Evolutionary conservation across 1,284 basidiomycete genomes (phyloP).

Genomic region (Fistulinella cinereoalba): DNA sequence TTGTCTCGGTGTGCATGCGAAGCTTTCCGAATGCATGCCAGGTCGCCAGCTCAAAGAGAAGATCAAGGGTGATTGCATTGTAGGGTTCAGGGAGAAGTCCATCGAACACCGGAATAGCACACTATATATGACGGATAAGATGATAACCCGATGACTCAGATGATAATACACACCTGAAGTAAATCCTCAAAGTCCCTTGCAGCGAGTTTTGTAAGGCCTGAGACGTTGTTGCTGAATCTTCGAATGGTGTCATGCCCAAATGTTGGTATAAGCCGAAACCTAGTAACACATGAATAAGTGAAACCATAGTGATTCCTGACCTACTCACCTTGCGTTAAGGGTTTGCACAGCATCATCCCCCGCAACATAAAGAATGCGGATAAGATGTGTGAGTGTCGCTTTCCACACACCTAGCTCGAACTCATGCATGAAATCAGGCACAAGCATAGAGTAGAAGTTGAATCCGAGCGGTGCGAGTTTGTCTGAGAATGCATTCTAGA

Average conservation of each 20-base stretch:
- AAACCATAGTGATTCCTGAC: not conserved
- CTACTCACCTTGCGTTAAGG: slow-evolving; percentile 7
- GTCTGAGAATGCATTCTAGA: slow-evolving; percentile 18
- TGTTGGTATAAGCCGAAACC: not conserved
- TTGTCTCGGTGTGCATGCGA: slow-evolving; percentile 29
- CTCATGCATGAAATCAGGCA: slow-evolving; percentile 20
- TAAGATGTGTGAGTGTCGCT: slow-evolving; percentile 13
- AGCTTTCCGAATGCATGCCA: slow-evolving; percentile 40
- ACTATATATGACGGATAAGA: slow-evolving; percentile 18
- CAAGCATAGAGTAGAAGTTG: slow-evolving; percentile 12
- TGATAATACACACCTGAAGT: slow-evolving; percentile 27
- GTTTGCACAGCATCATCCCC: slow-evolving; percentile 1
- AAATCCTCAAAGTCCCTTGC: slow-evolving; percentile 21
- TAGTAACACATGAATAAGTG: not conserved
- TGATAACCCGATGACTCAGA: too few relatives aligned
- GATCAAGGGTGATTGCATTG: slow-evolving; percentile 20
- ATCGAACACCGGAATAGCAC: slow-evolving; percentile 36
- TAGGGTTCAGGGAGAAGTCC: slow-evolving; percentile 29
- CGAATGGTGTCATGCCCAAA: slow-evolving; percentile 5
- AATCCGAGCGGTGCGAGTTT: slow-evolving; percentile 3
- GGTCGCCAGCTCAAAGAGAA: slow-evolving; percentile 12
- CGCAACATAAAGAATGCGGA: slow-evolving; percentile 12
- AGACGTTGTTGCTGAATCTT: slow-evolving; percentile 11
- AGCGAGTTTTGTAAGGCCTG: slow-evolving; percentile 4
- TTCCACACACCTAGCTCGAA: slow-evolving; percentile 24